phyloP scores from a whole-genome alignment of 805 yeast species.

The Lachancea quebecensis region DNA sequence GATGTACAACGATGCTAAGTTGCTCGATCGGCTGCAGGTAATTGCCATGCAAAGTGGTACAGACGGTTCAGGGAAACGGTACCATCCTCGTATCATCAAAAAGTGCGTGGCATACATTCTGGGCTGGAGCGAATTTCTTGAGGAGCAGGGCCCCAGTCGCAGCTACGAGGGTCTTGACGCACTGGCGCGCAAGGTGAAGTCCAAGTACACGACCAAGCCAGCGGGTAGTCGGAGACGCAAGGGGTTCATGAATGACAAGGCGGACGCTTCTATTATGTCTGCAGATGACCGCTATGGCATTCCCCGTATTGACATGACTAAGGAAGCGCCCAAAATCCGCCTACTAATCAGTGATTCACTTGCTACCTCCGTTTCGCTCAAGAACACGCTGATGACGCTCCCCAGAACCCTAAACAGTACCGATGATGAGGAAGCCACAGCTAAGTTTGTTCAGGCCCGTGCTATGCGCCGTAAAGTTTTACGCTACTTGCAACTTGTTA shows the following conservation, averaged over 20 bases:
- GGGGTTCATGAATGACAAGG: slow-evolving; percentile 46
- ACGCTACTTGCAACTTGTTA: slow-evolving; percentile 75
- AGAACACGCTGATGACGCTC: slow-evolving; percentile 47
- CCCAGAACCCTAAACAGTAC: slow-evolving; percentile 47
- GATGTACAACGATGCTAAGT: slow-evolving; percentile 60
- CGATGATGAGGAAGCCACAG: slow-evolving; percentile 55
- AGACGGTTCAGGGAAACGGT: slow-evolving; percentile 33
- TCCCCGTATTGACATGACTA: slow-evolving; percentile 59
- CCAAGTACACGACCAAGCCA: slow-evolving; percentile 6
- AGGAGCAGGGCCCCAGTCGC: slow-evolving; percentile 28
- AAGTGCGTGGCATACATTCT: slow-evolving; percentile 41
- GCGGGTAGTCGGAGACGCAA: slow-evolving; percentile 6
- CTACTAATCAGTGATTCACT: slow-evolving; percentile 67
- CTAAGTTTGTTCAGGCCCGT: slow-evolving; percentile 68
- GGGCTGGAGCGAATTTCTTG: slow-evolving; percentile 62
- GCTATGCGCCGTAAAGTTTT: slow-evolving; percentile 69
- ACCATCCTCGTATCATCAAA: slow-evolving; percentile 38
- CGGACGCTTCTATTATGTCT: slow-evolving; percentile 36
- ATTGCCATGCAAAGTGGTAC: slow-evolving; percentile 16
- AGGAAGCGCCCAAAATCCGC: slow-evolving; percentile 68
- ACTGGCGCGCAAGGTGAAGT: slow-evolving; percentile 12
- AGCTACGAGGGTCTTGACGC: slow-evolving; percentile 19
- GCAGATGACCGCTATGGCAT: slow-evolving; percentile 40
- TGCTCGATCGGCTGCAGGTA: slow-evolving; percentile 52
- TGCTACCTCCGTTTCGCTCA: slow-evolving; percentile 62